Evolutionary conservation across 352 stramenopile species (phyloP).

Genomic region (Plasmopara viticola): DNA sequence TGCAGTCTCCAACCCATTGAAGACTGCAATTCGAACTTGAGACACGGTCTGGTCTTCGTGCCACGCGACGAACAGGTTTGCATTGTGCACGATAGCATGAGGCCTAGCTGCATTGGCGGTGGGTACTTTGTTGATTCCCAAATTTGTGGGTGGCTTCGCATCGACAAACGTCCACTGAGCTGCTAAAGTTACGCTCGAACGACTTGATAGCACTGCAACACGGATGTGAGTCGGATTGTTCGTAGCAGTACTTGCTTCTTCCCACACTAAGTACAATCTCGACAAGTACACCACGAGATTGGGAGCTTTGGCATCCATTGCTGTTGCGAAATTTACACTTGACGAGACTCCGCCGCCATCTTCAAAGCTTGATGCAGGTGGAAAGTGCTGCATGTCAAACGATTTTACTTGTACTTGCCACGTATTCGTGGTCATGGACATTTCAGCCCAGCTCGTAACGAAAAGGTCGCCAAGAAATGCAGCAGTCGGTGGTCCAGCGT

Average conservation of each 20-base stretch:
- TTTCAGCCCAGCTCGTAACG: slow-evolving; percentile 50
- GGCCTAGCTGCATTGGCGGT: slow-evolving; percentile 31
- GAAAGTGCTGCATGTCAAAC: slow-evolving; percentile 29
- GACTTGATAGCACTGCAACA: slow-evolving; percentile 28
- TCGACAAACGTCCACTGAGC: slow-evolving; percentile 43
- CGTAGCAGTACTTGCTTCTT: slow-evolving; percentile 26
- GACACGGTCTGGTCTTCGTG: slow-evolving; percentile 29
- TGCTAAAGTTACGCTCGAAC: slow-evolving; percentile 13
- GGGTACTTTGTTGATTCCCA: slow-evolving; percentile 43
- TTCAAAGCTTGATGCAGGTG: slow-evolving; percentile 31
- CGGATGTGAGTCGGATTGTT: slow-evolving; percentile 45
- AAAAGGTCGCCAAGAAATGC: slow-evolving; percentile 26
- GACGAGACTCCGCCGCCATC: slow-evolving; percentile 30
- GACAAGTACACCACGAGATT: slow-evolving; percentile 20
- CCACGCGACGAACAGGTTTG: slow-evolving; percentile 55
- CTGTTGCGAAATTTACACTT: slow-evolving; percentile 39
- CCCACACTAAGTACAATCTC: slow-evolving; percentile 49
- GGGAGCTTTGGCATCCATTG: slow-evolving; percentile 29
- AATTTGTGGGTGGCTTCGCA: slow-evolving; percentile 7
- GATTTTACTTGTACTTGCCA: slow-evolving; percentile 46
- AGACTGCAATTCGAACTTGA: slow-evolving; percentile 56
- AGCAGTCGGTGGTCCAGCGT: slow-evolving; percentile 18
- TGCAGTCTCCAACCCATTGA: slow-evolving; percentile 32
- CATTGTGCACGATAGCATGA: slow-evolving; percentile 22
- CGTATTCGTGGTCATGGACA: slow-evolving; percentile 5